A percentile compares a stretch with the other conserved stretches of the same genome.
Evolutionary conservation across 78 protist species (phyloP).

Genomic region (Dictyostelium intermedium): DNA sequence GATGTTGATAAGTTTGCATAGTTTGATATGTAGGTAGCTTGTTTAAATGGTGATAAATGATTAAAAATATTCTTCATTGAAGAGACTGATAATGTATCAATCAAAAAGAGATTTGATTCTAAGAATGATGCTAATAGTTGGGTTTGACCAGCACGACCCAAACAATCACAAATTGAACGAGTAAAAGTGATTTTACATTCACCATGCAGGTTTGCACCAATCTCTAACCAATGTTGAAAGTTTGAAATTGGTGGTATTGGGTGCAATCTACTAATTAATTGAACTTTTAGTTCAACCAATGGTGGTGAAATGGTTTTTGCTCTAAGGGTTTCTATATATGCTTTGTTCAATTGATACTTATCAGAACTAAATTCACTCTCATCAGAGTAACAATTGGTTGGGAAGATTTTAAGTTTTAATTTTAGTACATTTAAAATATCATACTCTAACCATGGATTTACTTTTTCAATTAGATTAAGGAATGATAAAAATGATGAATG

Average conservation of each 20-base stretch:
- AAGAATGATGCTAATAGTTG: background rate
- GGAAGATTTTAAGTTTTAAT: background rate
- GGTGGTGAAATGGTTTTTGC: background rate
- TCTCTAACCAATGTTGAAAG: background rate
- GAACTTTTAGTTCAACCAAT: background rate
- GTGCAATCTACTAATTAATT: background rate
- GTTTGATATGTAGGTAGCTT: background rate
- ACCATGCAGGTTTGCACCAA: background rate
- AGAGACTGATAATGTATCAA: background rate
- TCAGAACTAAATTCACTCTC: background rate
- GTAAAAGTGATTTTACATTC: background rate
- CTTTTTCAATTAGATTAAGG: background rate
- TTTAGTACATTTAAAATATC: background rate
- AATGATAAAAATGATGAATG: background rate
- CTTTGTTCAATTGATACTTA: background rate
- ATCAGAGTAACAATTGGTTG: background rate
- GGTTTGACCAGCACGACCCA: background rate
- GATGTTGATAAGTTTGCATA: background rate
- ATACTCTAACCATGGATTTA: background rate
- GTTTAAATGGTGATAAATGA: background rate
- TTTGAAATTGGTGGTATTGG: constrained; percentile 3
- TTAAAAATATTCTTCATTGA: background rate
- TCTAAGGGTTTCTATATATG: background rate
- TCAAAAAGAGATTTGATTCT: background rate
- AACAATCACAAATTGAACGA: background rate